Base-by-base conservation (phyloP, 345 rosid genomes). In the Triadica sebifera region DNA sequence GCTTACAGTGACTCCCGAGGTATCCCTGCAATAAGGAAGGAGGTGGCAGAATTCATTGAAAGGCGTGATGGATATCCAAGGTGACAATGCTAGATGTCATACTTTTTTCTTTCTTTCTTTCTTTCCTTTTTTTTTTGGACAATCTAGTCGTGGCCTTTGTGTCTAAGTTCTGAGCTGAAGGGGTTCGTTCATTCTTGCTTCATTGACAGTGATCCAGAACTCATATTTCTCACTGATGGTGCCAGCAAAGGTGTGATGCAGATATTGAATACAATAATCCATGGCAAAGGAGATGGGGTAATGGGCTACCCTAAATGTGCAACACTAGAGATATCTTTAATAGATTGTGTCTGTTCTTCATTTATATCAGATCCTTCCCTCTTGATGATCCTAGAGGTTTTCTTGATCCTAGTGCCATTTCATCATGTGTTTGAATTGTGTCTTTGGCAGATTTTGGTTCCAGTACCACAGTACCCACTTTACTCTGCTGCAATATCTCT, bases 221-320 rank as follows among this genome's bases (percentile, higher is more conserved):
- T 89, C 82, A 89, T 94, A 74, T 94, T 80, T 78, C 98, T 94
- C 76, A 94, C 98, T 67, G 98, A 92, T 86, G 98, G 98, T 80
- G 98, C 98, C 8, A 92, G 98, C 86, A 92, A 92, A 87, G 98
- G 98, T 84, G 97, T 94, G 74, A 94, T 92, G 97, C 98, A 94
- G 84, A 91, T 89, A 75, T 80, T 95, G 87, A 95, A 90, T 72
- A 81, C 91, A 75, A 82, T 95, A 60, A 95, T 95, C 77, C 91
- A 96, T 11, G 96, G 97, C 65, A 80, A 79, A 71, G 76, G 96
- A 71, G 99, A 95, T 61, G 99, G 99, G 91, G 98, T 95, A 87
- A 86, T 63, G 29, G 65, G 74, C 80, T 64, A 75, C 60, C 67
- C 63, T 37, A 39, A 39, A 47, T 52, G 49, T 63, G 19, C 58